A percentile compares a stretch with the other conserved stretches of the same genome.
These are phyloP conservation scores for Nicotiana undulata DNA, from an alignment of 257 asterid species.

Conservation along the genomic window DNA sequence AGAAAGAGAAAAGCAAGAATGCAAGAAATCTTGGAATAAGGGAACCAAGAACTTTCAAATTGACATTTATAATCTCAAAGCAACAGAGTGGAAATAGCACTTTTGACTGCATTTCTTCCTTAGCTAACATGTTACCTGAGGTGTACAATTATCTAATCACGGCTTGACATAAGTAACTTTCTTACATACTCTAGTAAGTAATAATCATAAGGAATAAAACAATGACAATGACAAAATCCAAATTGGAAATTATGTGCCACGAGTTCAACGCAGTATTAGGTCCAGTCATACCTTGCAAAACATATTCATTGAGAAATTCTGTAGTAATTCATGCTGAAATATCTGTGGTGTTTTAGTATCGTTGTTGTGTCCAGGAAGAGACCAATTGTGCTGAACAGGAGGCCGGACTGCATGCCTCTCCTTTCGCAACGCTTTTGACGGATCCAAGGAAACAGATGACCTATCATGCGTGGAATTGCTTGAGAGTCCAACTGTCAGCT, in stretches of 20 bases:
- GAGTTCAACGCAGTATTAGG: background rate
- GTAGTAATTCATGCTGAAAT: constrained; percentile 98
- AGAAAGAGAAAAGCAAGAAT: background rate
- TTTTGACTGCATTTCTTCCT: background rate
- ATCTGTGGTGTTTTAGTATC: constrained; percentile 64
- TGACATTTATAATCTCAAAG: background rate
- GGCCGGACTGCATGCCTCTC: constrained; percentile 97
- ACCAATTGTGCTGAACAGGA: constrained; percentile 97
- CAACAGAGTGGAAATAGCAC: background rate
- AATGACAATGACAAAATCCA: background rate
- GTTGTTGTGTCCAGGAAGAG: constrained; percentile 55
- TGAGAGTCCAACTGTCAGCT: constrained; percentile 67
- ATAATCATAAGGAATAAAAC: background rate
- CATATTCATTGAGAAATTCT: constrained; percentile 88
- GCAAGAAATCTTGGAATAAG: background rate
- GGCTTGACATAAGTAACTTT: background rate
- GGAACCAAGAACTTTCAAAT: background rate
- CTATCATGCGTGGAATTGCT: constrained; percentile 63
- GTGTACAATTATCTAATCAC: background rate
- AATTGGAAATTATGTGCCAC: background rate
- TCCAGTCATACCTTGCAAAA: constrained; percentile 73
- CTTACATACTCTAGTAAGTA: background rate
- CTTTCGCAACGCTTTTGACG: constrained; percentile 47
- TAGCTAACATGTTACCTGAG: background rate
- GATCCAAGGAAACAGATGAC: constrained; percentile 55